These are phyloP conservation scores for Passalora sequoiae DNA, from an alignment of 2,329 filamentous ascomycete genomes.

Conservation along the genomic window DNA sequence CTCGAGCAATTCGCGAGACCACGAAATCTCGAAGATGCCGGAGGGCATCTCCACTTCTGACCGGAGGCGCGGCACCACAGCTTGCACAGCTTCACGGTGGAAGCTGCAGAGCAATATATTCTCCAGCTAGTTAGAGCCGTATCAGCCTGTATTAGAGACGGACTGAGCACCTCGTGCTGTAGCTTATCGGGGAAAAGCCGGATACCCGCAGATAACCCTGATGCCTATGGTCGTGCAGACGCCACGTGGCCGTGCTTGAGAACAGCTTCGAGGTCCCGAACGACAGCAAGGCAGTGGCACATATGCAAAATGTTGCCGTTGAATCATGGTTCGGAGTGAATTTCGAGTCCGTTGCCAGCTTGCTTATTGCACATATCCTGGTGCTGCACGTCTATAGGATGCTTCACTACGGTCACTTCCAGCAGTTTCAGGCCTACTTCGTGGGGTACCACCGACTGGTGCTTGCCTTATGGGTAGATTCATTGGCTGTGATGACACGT, in stretches of 20 bases:
- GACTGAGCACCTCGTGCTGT: too few relatives aligned
- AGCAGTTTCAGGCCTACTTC: slow-evolving; percentile 26
- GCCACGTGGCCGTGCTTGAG: background rate
- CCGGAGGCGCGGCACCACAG: background rate
- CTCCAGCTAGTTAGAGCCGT: background rate
- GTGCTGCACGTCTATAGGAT: slow-evolving; percentile 25
- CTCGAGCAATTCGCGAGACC: background rate
- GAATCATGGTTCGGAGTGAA: too few relatives aligned
- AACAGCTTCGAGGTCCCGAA: background rate
- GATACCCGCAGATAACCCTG: background rate
- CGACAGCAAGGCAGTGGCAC: slow-evolving; percentile 3
- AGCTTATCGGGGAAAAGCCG: too few relatives aligned
- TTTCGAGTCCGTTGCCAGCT: background rate
- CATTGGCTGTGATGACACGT: slow-evolving; percentile 33
- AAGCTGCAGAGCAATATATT: background rate
- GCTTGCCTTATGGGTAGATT: slow-evolving; percentile 45
- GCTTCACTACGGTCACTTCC: slow-evolving; percentile 26
- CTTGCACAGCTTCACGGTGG: background rate
- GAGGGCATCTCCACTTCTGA: background rate
- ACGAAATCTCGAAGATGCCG: background rate
- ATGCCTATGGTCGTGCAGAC: background rate
- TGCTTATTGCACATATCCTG: slow-evolving; percentile 24
- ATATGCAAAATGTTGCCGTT: slow-evolving; percentile 9
- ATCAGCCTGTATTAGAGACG: too few relatives aligned
- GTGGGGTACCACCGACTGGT: slow-evolving; percentile 19